Percentiles rank a stretch among this genome's conserved stretches.
phyloP scores from a whole-genome alignment of 352 stramenopile species.

The Globisporangium uncinulatum region DNA sequence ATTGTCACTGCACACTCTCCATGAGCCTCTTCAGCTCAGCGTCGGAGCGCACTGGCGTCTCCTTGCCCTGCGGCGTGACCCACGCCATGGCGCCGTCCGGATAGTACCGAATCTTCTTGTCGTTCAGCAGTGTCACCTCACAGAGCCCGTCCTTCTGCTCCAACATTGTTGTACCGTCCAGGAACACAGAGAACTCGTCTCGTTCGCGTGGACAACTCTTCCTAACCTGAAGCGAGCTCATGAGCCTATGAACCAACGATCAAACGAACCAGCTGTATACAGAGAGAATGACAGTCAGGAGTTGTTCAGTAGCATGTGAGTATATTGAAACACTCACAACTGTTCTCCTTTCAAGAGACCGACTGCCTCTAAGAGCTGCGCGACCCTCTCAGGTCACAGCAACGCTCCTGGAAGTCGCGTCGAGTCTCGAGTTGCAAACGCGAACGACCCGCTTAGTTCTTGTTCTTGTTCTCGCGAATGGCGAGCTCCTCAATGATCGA shows the following conservation, averaged over 20 bases:
- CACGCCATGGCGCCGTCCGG: conserved; percentile 66
- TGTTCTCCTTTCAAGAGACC: conserved; percentile 10
- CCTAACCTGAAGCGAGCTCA: too few species aligned
- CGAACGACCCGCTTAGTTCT: conserved; percentile 36
- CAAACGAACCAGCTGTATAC: too few species aligned
- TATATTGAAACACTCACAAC: conserved; percentile 5
- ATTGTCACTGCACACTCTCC: conserved; percentile 15
- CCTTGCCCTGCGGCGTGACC: conserved; percentile 31
- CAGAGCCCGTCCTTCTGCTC: conserved; percentile 62
- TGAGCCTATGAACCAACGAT: too few species aligned
- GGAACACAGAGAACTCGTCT: conserved; percentile 80
- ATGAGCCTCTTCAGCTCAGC: conserved; percentile 57
- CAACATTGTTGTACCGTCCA: conserved; percentile 79
- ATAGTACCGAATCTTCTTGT: conserved; percentile 69
- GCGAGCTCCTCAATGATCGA: conserved; percentile 96
- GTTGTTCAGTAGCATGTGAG: conserved; percentile 1
- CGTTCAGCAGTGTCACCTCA: conserved; percentile 74
- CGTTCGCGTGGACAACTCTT: too few species aligned
- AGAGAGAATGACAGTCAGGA: too few species aligned
- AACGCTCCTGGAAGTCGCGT: background rate
- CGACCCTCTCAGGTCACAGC: conserved; percentile 10
- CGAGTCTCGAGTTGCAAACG: background rate
- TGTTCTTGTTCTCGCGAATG: conserved; percentile 70
- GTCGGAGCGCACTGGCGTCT: conserved; percentile 57
- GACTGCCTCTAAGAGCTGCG: conserved; percentile 6